phyloP scores from a whole-genome alignment of 1,284 basidiomycete genomes.

The Amylostereum areolatum region DNA sequence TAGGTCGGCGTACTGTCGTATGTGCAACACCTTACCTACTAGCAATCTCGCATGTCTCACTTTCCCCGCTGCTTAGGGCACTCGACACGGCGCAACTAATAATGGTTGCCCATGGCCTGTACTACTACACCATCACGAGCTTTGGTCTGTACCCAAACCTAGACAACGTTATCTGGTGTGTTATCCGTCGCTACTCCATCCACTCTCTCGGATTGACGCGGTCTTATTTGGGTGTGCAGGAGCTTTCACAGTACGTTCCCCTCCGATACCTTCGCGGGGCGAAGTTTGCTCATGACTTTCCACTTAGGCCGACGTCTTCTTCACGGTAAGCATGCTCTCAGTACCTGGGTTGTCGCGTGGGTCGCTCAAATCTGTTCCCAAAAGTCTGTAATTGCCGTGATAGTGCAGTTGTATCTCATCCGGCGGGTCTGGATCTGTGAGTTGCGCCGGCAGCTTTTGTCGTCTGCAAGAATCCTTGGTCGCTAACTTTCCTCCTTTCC shows the following conservation, averaged over 20 bases:
- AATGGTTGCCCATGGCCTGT: background rate
- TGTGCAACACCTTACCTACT: no score
- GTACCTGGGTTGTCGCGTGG: background rate
- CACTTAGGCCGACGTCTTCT: background rate
- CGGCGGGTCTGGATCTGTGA: background rate
- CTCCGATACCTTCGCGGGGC: no score
- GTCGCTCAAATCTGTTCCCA: background rate
- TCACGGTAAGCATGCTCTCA: background rate
- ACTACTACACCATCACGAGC: background rate
- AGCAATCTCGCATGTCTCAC: background rate
- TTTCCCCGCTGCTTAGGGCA: background rate
- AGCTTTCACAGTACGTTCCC: no score
- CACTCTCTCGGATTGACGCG: background rate
- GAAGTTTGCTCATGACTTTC: no score
- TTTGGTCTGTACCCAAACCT: background rate
- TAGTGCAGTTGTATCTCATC: background rate
- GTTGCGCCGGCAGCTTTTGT: no score
- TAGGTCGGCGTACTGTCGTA: no score
- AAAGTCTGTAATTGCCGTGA: background rate
- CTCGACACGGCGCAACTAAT: background rate
- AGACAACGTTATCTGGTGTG: background rate
- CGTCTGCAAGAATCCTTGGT: no score
- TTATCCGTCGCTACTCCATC: background rate
- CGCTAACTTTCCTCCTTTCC: no score
- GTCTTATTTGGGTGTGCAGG: background rate